Evolutionary conservation across 139 green algal species (phyloP).

Genomic region (Marvania coccoides): DNA sequence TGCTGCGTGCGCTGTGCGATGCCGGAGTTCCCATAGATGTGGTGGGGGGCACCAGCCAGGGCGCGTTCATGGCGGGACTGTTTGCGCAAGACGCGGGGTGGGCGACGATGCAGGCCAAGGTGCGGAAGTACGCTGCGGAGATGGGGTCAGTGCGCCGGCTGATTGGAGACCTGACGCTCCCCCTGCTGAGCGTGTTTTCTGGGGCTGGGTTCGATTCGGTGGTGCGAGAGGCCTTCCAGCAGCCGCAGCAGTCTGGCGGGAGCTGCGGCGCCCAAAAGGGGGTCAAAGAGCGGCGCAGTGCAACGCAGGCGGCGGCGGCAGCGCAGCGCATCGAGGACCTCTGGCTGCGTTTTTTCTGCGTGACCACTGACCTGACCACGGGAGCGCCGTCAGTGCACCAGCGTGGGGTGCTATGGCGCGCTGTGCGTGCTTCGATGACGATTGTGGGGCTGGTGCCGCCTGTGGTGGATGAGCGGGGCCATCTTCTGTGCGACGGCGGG

Average conservation of each 20-base stretch:
- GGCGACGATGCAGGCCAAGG: slow-evolving; percentile 37
- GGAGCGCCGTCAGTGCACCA: slow-evolving; percentile 48
- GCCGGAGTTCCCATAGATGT: slow-evolving; percentile 61
- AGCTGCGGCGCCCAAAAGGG: too few relatives aligned
- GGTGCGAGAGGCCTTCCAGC: slow-evolving; percentile 31
- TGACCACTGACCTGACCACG: slow-evolving; percentile 56
- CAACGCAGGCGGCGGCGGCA: too few relatives aligned
- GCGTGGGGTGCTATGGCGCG: slow-evolving; percentile 28
- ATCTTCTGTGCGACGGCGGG: slow-evolving; percentile 71
- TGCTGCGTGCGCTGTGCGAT: slow-evolving; percentile 64
- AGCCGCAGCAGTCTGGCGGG: too few relatives aligned
- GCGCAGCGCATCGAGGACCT: slow-evolving; percentile 64
- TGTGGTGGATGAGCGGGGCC: slow-evolving; percentile 43
- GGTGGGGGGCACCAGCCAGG: slow-evolving; percentile 67
- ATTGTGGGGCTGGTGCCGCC: slow-evolving; percentile 74
- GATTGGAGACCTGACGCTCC: slow-evolving; percentile 67
- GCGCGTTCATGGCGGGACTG: slow-evolving; percentile 71
- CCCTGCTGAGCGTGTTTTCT: slow-evolving; percentile 53
- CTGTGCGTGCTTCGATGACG: slow-evolving; percentile 66
- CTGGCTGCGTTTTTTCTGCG: slow-evolving; percentile 59
- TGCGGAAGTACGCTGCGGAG: slow-evolving; percentile 42
- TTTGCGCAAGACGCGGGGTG: slow-evolving; percentile 49
- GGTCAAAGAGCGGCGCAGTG: too few relatives aligned
- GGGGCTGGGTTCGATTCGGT: slow-evolving; percentile 49
- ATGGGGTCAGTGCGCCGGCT: slow-evolving; percentile 59